Base-by-base conservation (phyloP, 2,329 filamentous ascomycete genomes). In the Nemania serpens region DNA sequence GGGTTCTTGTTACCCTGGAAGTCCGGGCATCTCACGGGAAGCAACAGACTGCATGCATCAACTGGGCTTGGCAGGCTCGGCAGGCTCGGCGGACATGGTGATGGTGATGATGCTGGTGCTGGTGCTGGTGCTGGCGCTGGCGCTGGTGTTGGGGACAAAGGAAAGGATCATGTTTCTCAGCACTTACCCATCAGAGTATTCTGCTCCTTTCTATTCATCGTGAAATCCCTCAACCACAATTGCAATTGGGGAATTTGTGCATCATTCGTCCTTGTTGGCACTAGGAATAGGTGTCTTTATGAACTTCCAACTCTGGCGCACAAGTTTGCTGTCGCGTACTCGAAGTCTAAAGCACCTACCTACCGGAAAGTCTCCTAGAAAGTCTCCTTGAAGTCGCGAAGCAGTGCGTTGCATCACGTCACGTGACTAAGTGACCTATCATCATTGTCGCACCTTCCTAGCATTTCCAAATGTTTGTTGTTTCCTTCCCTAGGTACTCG, bases 111-210 rank as follows among this genome's bases (percentile, higher is more conserved):
- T 33, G 36, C 12, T 20, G 9, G 36, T 17, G 43, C 4, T 20
- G 20, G 20, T 53, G 20, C n/a, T 48, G 36, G 18, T 15, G 17
- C 7, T 49, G 49, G 18, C 20, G 36, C 12, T 20, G 9, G 36
- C 13, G 43, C 4, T 20, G 20, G 20, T 53, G 20, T n/a, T 48
- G n/a, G n/a, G n/a, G n/a, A n/a, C n/a, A 43, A 25, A 11, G 22
- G 22, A 5, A 18, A 20, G 15, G 18, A 25, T 18, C 37, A 29
- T 20, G 7, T 59, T 53, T 43, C 22, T 29, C 18, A 36, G 18
- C 29, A 66, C 69, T 68, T 69, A 73, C 70, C 70, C 61, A 71
- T 54, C n/a, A 73, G 60, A 20, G 52, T 70, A 12, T 67, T 66
- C 45, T 66, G 64, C n/a, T 73, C 67, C 46, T 61, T 70, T 59